A percentile compares a stretch with the other conserved stretches of the same genome.
phyloP scores from a whole-genome alignment of 331 rosid species.

The Malus hybrid region DNA sequence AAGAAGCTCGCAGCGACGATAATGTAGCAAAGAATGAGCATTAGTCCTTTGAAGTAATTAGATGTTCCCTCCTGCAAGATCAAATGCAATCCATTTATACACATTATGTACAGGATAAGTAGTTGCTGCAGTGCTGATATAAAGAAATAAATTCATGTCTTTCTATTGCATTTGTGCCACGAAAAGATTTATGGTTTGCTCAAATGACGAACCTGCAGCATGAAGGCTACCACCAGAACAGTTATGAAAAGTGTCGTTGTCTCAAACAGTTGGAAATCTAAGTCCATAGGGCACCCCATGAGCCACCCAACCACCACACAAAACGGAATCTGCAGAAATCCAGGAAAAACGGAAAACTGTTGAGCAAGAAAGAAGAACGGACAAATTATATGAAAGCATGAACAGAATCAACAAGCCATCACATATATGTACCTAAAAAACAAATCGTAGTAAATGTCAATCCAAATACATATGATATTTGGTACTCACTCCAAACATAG shows the following conservation, averaged over 20 bases:
- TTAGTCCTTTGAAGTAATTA: slow-evolving; percentile 23
- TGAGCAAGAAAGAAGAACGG: not conserved
- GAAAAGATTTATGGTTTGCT: not conserved
- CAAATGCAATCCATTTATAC: not conserved
- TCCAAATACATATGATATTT: not conserved
- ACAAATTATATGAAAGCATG: not conserved
- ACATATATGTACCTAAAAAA: not conserved
- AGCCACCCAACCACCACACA: slow-evolving; percentile 43
- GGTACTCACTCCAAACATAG: slow-evolving; percentile 44
- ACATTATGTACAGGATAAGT: not conserved
- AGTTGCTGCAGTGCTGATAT: not conserved
- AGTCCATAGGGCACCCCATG: slow-evolving; percentile 43
- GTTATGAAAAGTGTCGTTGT: slow-evolving; percentile 41
- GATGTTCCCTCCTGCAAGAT: slow-evolving; percentile 72
- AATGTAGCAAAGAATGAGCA: slow-evolving; percentile 85
- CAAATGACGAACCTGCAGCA: slow-evolving; percentile 33
- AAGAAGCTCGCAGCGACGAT: slow-evolving; percentile 92
- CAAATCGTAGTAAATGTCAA: not conserved
- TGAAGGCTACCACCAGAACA: slow-evolving; percentile 45
- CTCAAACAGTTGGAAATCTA: slow-evolving; percentile 45
- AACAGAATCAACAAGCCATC: not conserved
- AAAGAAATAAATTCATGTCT: too few relatives aligned
- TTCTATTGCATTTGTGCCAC: too few relatives aligned
- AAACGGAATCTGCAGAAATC: slow-evolving; percentile 37
- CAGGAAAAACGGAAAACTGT: not conserved